phyloP scores from a whole-genome alignment of 2,329 filamentous ascomycete species.

The Talaromyces sp. region DNA sequence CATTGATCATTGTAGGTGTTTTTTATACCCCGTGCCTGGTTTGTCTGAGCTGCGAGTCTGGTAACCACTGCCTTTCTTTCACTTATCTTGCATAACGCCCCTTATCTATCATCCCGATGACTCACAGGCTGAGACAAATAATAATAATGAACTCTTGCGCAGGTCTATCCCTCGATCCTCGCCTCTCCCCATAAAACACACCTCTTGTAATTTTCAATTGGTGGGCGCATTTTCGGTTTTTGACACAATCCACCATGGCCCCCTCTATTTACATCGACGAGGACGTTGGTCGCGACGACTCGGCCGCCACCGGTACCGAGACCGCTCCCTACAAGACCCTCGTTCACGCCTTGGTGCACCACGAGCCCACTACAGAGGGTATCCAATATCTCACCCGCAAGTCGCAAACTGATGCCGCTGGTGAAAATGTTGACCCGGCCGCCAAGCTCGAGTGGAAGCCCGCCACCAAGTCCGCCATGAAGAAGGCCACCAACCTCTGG shows the following conservation, averaged over 20 bases:
- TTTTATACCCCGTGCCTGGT: background rate
- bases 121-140: background rate
- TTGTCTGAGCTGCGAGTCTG: background rate
- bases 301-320: conserved; percentile 68
- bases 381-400: conserved; percentile 70
- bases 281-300: conserved; percentile 73
- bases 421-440: conserved; percentile 64
- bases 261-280: conserved; percentile 75
- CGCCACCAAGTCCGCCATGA: conserved; percentile 78
- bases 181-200: background rate
- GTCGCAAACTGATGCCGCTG: conserved; percentile 63
- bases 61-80: background rate
- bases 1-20: background rate
- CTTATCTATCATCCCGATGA: background rate
- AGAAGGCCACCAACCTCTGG: conserved; percentile 77
- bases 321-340: conserved; percentile 79
- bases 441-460: conserved; percentile 75
- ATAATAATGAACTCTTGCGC: background rate
- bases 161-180: background rate
- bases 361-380: conserved; percentile 59
- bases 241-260: conserved; percentile 31
- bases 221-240: background rate
- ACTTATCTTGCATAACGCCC: background rate
- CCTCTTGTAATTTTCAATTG: conserved; percentile 2
- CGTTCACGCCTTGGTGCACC: conserved; percentile 73